Evolutionary conservation across 495 filamentous ascomycete species (phyloP), one percentile per base, ranked within the genome.

Genomic region (Chaetomidium leptoderma): DNA sequence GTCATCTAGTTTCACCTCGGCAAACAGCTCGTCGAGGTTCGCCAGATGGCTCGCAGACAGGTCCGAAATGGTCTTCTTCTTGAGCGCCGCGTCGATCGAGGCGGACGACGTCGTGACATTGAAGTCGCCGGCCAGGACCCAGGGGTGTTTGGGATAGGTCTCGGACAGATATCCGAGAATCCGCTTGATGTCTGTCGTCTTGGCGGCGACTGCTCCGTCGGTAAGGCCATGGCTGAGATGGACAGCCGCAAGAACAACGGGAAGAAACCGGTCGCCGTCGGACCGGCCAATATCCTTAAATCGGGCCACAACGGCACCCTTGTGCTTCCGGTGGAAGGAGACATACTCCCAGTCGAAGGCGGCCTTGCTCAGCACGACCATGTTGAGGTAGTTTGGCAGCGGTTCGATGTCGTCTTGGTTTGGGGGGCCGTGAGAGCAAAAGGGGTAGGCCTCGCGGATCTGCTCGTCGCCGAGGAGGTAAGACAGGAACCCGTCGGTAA

Each of bases 111-210:
- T 82, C 6, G 75, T 67, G 17, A 84, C 63, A 54, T 84, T 84
- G 66, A 83, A 82, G 62, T 84, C 82, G 2, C 83, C 83, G 2
- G 76, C 81, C 29, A 85, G 53, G 39, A 84, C 72, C 72, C 75
- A 82, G 21, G 74, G 67, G 55, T 74, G 71, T 1, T 48, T 29
- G 24, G 65, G 51, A 44, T 79, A 74, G 3, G 40, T 40, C 1
- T 46, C 40, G 1, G 61, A 62, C 13, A 84, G 55, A 59, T 81
- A 70, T n/a, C 53, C 55, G 10, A 78, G 59, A 13, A 83, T 27
- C 33, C 65, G 68, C 44, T 71, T 66, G 30, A 83, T 60, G 49
- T 85, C 80, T 1, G 56, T 39, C 51, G 73, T 75, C 61, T 83
- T 84, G 14, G 75, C 68, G 0, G 71, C 69, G 16, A 84, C 70